These are phyloP conservation scores for Aspergillus jensenii DNA, from an alignment of 2,329 filamentous ascomycete species.

Conservation along the genomic window DNA sequence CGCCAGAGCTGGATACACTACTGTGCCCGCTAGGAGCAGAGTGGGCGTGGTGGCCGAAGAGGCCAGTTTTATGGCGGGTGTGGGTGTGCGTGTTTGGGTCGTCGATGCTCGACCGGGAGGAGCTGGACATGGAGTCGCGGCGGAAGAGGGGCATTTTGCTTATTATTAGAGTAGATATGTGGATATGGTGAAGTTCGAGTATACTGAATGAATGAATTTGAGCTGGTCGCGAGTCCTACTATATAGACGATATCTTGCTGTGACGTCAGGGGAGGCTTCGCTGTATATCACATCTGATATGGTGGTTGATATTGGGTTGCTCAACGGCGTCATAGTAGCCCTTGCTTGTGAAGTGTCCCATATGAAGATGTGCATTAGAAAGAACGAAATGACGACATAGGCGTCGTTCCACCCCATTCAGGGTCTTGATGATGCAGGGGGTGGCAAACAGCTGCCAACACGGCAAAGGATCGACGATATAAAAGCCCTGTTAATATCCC, in stretches of 20 bases:
- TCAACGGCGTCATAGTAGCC: neutral
- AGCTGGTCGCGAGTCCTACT: neutral
- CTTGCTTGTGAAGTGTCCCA: too few relatives aligned
- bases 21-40: conserved; percentile 21
- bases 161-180: neutral
- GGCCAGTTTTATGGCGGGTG: conserved; percentile 7
- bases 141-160: conserved; percentile 25
- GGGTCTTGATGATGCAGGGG: neutral
- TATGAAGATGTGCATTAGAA: too few relatives aligned
- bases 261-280: neutral
- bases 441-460: conserved; percentile 1
- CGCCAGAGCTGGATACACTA: neutral
- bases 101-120: conserved; percentile 22
- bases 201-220: neutral
- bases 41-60: conserved; percentile 39
- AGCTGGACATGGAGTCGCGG: conserved; percentile 23
- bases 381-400: too few relatives aligned
- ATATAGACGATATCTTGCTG: neutral
- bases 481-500: neutral
- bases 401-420: too few relatives aligned
- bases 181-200: neutral
- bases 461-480: neutral
- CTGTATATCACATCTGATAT: neutral
- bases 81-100: conserved; percentile 12
- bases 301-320: neutral